Conservation (phyloP, 1,284 basidiomycete genomes). For the Meira nashicola region DNA sequence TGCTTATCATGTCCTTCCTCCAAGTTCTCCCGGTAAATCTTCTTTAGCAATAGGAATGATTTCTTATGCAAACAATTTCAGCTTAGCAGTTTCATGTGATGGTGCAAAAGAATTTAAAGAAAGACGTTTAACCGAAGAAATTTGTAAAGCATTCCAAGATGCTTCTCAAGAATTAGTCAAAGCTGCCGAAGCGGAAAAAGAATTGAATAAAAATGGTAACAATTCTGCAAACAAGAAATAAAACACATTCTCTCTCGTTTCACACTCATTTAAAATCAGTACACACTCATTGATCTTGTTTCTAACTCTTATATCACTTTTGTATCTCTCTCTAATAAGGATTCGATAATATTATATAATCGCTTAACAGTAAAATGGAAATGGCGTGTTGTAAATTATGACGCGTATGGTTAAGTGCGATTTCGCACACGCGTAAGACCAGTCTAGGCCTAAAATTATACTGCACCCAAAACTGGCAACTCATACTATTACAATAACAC, state of each 20-base stretch:
- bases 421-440: too few relatives aligned
- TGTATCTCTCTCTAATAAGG: too few relatives aligned
- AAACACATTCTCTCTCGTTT: background rate
- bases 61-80: constrained; percentile 47
- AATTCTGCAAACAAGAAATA: too few relatives aligned
- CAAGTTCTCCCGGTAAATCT: constrained; percentile 47
- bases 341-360: too few relatives aligned
- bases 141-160: constrained; percentile 48
- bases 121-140: constrained; percentile 28
- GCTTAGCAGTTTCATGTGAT: constrained; percentile 50
- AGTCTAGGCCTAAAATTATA: too few relatives aligned
- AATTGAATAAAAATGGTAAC: too few relatives aligned
- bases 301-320: too few relatives aligned
- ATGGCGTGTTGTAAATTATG: too few relatives aligned
- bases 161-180: constrained; percentile 35
- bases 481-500: too few relatives aligned
- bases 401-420: too few relatives aligned
- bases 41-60: constrained; percentile 52
- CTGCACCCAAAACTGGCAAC: too few relatives aligned
- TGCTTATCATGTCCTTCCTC: constrained; percentile 50
- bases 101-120: constrained; percentile 43
- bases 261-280: background rate
- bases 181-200: constrained; percentile 25
- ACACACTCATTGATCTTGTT: background rate
- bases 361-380: too few relatives aligned